These are phyloP conservation scores for Ilex aquifolium DNA, from an alignment of 257 asterid species.

Conservation along the genomic window DNA sequence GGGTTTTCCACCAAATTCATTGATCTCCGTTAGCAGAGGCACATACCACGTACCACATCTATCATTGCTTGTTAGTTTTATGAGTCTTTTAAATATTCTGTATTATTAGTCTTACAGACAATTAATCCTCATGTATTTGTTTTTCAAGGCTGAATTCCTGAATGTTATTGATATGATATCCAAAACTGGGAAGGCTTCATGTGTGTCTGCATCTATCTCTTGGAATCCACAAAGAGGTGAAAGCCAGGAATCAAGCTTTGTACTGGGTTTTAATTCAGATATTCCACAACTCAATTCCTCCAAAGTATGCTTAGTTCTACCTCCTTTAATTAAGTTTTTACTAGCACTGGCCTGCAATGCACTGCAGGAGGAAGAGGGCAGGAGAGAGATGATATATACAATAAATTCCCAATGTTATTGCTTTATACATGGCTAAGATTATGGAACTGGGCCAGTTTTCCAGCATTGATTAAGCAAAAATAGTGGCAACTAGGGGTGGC, in stretches of 20 bases:
- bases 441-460: no score
- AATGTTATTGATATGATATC: conserved; percentile 71
- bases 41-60: neutral
- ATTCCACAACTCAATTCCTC: conserved; percentile 64
- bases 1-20: no score
- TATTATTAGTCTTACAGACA: no score
- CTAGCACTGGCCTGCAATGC: neutral
- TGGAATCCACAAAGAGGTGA: conserved; percentile 86
- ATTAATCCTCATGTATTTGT: neutral
- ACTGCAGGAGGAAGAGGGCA: neutral
- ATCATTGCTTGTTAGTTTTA: neutral
- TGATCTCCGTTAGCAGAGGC: no score
- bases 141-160: conserved; percentile 74
- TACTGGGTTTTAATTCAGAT: conserved; percentile 76
- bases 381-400: no score
- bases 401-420: no score
- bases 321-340: neutral
- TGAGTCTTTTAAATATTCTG: neutral
- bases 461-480: no score
- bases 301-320: conserved; percentile 37
- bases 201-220: conserved; percentile 71
- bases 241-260: conserved; percentile 53
- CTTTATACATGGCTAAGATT: no score
- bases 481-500: no score
- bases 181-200: conserved; percentile 57